phyloP scores from a whole-genome alignment of 176 grass and related monocot genomes.

The Oryza brachyantha region DNA sequence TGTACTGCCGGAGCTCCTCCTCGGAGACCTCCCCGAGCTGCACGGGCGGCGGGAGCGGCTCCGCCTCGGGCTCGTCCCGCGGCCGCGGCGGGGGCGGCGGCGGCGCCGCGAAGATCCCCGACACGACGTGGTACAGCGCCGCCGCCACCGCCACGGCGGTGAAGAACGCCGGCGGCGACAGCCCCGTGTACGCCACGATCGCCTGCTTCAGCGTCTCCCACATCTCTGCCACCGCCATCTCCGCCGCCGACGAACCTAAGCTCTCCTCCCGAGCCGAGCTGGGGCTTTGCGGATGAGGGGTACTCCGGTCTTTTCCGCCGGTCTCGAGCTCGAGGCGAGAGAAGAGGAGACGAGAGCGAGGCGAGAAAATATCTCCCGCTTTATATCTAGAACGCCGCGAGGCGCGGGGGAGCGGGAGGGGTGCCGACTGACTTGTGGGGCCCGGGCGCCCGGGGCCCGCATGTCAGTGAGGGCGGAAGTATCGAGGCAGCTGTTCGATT shows the following conservation, averaged over 20 bases:
- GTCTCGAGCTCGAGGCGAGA: background rate
- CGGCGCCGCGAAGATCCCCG: conserved; percentile 53
- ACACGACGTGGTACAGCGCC: conserved; percentile 72
- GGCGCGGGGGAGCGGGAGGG: background rate
- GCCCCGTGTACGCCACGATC: conserved; percentile 71
- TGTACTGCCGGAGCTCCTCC: conserved; percentile 65
- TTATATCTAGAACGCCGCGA: conserved; percentile 28
- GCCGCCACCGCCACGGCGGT: conserved; percentile 67
- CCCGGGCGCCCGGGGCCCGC: background rate
- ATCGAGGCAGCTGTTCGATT: background rate
- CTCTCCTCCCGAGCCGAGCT: background rate
- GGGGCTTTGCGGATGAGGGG: conserved; percentile 6
- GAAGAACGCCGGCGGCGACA: conserved; percentile 84
- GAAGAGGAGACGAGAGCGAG: background rate
- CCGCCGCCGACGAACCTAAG: background rate
- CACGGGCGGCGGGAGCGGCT: conserved; percentile 81
- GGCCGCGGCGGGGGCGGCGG: conserved; percentile 25
- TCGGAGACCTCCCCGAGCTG: conserved; percentile 78
- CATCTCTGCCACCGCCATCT: conserved; percentile 49
- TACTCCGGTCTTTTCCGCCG: conserved; percentile 8
- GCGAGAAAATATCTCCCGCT: conserved; percentile 29
- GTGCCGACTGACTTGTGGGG: conserved; percentile 10
- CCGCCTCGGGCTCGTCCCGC: conserved; percentile 43
- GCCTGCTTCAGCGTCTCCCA: conserved; percentile 83
- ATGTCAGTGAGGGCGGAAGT: background rate